Base-by-base conservation (phyloP, 805 yeast species). In the Metschnikowia dekortorum region DNA sequence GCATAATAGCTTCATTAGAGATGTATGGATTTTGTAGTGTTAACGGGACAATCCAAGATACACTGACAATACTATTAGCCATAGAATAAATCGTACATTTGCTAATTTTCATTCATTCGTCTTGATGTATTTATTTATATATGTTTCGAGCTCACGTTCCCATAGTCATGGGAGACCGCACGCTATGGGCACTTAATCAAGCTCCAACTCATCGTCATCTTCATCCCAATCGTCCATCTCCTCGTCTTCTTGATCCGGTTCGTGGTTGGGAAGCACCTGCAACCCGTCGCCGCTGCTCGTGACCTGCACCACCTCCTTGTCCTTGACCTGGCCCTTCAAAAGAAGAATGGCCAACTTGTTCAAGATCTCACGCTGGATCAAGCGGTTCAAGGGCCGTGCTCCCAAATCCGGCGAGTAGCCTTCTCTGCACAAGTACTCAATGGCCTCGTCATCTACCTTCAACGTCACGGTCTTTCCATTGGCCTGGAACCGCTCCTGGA, bases 361-460 rank as follows among this genome's bases (percentile, higher is more conserved):
- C 67, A 94, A 82, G 16, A 94, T 79, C 67, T 90, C 94, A 54
- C 78, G 80, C 69, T 94, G 97, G 58, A 94, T 92, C 61, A 94
- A 79, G 62, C 98, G 83, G 75, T 87, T 87, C 72, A 94, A 80
- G 52, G 99, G 99, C 67, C 99, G 81, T 6, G 99, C 99, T 72
- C 99, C 99, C 68, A 94, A 75, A 67, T 92, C 96, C 50, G 85
- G 79, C 28, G 96, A 89, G 72, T 91, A 94, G 45, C 99, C 99
- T 60, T 89, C 73, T 61, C 78, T 80, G 59, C 95, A 84, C 58
- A 94, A 74, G 76, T 84, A 94, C 47, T 87, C 90, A 60, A 87
- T 72, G 3, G 97, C 96, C 8, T 75, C 83, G 42, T 81, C 83
- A 48, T 84, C 83, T n/a, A 92, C 80, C 30, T 84, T 81, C 61